phyloP scores from a whole-genome alignment of 1,284 basidiomycete species.

The Cyathus olla region DNA sequence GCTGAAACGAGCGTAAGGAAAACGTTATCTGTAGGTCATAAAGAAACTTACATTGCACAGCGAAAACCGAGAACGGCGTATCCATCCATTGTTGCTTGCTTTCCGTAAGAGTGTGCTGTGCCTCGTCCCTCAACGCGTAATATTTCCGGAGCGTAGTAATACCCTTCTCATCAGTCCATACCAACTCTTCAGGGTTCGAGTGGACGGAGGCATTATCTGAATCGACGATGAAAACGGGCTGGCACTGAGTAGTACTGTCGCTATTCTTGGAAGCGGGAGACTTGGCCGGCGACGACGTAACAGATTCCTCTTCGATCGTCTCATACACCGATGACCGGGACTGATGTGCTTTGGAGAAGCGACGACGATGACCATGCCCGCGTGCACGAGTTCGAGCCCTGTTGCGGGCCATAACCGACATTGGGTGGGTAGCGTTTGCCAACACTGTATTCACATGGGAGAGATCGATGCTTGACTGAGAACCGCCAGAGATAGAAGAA shows the following conservation, averaged over 20 bases:
- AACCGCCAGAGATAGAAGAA: constrained; percentile 76
- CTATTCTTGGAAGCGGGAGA: constrained; percentile 40
- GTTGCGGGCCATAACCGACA: constrained; percentile 51
- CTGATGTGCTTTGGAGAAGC: constrained; percentile 69
- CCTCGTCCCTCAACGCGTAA: constrained; percentile 78
- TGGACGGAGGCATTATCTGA: constrained; percentile 63
- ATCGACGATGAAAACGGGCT: constrained; percentile 67
- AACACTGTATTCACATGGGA: constrained; percentile 67
- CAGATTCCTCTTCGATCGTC: constrained; percentile 80
- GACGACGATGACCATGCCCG: constrained; percentile 76
- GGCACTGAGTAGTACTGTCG: constrained; percentile 44
- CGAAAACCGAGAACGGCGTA: constrained; percentile 78
- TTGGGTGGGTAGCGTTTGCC: constrained; percentile 57
- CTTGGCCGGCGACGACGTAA: constrained; percentile 48
- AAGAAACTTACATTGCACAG: constrained; percentile 73
- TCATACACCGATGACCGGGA: constrained; percentile 81
- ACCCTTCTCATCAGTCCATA: constrained; percentile 73
- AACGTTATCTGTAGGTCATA: not conserved
- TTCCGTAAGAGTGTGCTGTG: constrained; percentile 71
- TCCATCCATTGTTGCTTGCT: constrained; percentile 76
- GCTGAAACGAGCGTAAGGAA: constrained; percentile 52
- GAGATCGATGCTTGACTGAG: constrained; percentile 81
- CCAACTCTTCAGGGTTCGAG: constrained; percentile 39
- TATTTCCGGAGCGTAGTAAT: constrained; percentile 72
- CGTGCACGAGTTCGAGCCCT: constrained; percentile 59